Percentiles rank a stretch among this genome's conserved stretches.
These are phyloP conservation scores for Pulveroboletus sp. DNA, from an alignment of 768 basidiomycete genomes.

Conservation along the genomic window DNA sequence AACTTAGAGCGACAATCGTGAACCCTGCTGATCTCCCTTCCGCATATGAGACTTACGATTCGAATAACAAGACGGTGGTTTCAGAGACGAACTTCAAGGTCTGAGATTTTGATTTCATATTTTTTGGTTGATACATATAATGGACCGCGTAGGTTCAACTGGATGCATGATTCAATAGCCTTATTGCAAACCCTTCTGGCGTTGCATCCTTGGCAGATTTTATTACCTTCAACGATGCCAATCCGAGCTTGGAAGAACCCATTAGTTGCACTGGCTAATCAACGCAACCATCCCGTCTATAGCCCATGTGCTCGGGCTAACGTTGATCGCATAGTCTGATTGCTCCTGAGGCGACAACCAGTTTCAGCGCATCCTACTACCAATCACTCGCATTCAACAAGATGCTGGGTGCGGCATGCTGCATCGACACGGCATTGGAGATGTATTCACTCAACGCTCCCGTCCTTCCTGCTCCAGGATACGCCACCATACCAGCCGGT, in stretches of 20 bases:
- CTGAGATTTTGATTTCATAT: not conserved
- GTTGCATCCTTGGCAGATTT: constrained; percentile 58
- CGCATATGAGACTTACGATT: constrained; percentile 45
- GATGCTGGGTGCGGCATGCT: constrained; percentile 46
- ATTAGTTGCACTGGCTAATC: constrained; percentile 34
- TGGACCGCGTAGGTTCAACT: constrained; percentile 44
- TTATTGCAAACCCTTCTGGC: constrained; percentile 54
- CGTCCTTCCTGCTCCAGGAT: constrained; percentile 40
- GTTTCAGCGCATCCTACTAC: constrained; percentile 36
- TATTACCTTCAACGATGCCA: constrained; percentile 51
- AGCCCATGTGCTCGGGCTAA: not conserved
- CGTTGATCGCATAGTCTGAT: constrained; percentile 11
- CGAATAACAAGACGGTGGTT: constrained; percentile 55
- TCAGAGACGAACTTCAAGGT: constrained; percentile 61
- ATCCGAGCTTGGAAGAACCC: constrained; percentile 48
- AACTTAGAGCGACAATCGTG: constrained; percentile 48
- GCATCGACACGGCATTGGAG: constrained; percentile 53
- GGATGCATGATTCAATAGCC: constrained; percentile 42
- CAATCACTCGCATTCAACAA: constrained; percentile 43
- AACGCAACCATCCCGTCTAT: constrained; percentile 32
- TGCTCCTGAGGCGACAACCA: constrained; percentile 25
- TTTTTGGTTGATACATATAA: not conserved
- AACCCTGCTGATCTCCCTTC: constrained; percentile 65
- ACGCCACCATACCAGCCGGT: constrained; percentile 21
- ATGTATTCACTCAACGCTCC: constrained; percentile 47